Percentiles rank a stretch among this genome's conserved stretches.
These are phyloP conservation scores for Podospora pseudoanserina DNA, from an alignment of 495 filamentous ascomycete species.

Conservation along the genomic window DNA sequence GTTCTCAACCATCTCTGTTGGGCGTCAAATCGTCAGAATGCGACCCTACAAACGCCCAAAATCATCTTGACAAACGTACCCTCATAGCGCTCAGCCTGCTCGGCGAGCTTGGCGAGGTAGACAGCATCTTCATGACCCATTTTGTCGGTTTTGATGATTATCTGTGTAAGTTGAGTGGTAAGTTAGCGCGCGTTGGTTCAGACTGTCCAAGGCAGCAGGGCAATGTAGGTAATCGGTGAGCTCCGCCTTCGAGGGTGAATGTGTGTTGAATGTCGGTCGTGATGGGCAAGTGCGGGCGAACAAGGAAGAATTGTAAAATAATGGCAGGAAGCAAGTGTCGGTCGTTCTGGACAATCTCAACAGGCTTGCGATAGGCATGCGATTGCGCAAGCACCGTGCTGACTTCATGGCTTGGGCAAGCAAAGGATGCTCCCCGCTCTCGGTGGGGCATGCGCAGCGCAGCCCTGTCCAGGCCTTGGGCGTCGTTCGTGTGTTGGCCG, in stretches of 20 bases:
- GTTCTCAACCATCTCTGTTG: constrained; percentile 98
- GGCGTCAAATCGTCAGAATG: constrained; percentile 25
- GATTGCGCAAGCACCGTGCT: constrained; percentile 25
- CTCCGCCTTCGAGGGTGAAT: constrained; percentile 11
- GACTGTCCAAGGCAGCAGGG: constrained; percentile 17
- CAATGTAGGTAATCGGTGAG: constrained; percentile 15
- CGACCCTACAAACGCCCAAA: background rate
- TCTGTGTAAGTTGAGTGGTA: constrained; percentile 19
- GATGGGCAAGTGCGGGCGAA: constrained; percentile 10
- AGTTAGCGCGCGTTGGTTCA: constrained; percentile 30
- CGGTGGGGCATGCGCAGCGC: constrained; percentile 33
- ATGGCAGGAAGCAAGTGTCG: background rate
- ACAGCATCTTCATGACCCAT: constrained; percentile 99
- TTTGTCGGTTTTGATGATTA: constrained; percentile 46
- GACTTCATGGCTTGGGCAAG: constrained; percentile 26
- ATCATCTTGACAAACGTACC: constrained; percentile 58
- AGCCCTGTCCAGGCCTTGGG: constrained; percentile 18
- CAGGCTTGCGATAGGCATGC: constrained; percentile 13
- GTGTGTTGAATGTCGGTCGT: background rate
- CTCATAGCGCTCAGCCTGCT: constrained; percentile 99
- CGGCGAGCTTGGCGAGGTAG: constrained; percentile 98
- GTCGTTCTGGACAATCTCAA: background rate
- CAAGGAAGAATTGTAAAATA: background rate
- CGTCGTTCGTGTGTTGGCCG: constrained; percentile 7
- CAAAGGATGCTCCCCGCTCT: constrained; percentile 28